Evolutionary conservation across 225 moss, liverwort and hornwort genomes (phyloP).

Genomic region (Anthoceros angustus): DNA sequence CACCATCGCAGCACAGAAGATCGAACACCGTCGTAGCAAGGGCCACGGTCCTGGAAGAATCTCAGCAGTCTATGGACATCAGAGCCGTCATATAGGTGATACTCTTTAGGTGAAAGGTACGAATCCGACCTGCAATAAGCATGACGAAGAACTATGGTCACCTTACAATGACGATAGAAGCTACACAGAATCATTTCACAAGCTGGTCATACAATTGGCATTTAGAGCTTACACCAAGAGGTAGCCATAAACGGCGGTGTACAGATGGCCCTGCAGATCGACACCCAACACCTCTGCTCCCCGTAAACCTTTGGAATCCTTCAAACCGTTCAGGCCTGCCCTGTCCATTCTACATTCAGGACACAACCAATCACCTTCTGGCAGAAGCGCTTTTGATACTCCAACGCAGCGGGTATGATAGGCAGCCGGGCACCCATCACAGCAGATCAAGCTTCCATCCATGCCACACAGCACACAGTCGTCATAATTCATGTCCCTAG

Average conservation of each 20-base stretch:
- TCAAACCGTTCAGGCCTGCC: conserved; percentile 20
- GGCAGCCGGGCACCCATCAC: conserved; percentile 94
- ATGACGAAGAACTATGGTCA: too few species aligned
- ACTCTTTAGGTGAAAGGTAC: background rate
- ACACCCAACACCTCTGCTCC: conserved; percentile 56
- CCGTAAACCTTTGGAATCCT: conserved; percentile 51
- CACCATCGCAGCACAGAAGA: conserved; percentile 33
- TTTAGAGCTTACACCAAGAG: conserved; percentile 61
- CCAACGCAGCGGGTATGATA: conserved; percentile 94
- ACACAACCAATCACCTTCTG: conserved; percentile 84
- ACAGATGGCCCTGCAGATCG: conserved; percentile 40
- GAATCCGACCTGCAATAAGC: background rate
- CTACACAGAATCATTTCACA: background rate
- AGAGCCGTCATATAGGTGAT: conserved; percentile 16
- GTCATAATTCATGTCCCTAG: conserved; percentile 77
- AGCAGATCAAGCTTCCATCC: conserved; percentile 96
- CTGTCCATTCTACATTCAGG: conserved; percentile 28
- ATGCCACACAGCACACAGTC: conserved; percentile 92
- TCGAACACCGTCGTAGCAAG: conserved; percentile 25
- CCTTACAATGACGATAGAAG: too few species aligned
- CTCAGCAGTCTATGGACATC: conserved; percentile 29
- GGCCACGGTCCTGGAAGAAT: conserved; percentile 28
- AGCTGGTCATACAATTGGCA: too few species aligned
- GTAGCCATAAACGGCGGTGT: conserved; percentile 51
- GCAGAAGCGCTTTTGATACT: conserved; percentile 56